Percentiles rank a stretch among this genome's conserved stretches.
phyloP scores from a whole-genome alignment of 176 grass and related monocot species.

The Eleusine coracana region DNA sequence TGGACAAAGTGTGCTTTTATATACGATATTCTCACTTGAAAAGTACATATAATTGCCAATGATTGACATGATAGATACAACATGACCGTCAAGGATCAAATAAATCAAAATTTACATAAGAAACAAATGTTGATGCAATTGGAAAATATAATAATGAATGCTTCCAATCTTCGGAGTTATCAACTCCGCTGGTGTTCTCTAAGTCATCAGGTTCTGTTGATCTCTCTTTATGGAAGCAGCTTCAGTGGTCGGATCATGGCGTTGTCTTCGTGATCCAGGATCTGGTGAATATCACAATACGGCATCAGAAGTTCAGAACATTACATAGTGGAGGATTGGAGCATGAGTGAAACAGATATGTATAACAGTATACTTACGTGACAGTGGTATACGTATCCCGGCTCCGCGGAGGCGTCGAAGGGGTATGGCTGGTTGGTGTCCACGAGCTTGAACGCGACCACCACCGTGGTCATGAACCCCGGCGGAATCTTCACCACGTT shows the following conservation, averaged over 20 bases:
- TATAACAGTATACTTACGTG: constrained; percentile 43
- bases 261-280: constrained; percentile 89
- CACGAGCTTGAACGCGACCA: constrained; percentile 55
- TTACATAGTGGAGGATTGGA: background rate
- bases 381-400: constrained; percentile 82
- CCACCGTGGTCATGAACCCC: constrained; percentile 46
- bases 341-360: no score
- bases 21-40: background rate
- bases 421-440: constrained; percentile 42
- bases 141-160: background rate
- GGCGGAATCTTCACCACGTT: constrained; percentile 73
- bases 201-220: background rate
- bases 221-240: constrained; percentile 26
- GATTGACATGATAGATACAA: background rate
- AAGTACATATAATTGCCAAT: background rate
- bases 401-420: constrained; percentile 63
- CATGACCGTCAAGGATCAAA: background rate
- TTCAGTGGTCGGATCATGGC: constrained; percentile 80
- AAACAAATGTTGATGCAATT: background rate
- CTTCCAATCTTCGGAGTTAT: background rate
- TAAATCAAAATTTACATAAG: background rate
- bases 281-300: constrained; percentile 27
- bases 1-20: background rate
- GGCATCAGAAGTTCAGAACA: background rate
- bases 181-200: background rate